Base-by-base conservation (phyloP, 306 rosid genomes). In the Lablab purpureus region DNA sequence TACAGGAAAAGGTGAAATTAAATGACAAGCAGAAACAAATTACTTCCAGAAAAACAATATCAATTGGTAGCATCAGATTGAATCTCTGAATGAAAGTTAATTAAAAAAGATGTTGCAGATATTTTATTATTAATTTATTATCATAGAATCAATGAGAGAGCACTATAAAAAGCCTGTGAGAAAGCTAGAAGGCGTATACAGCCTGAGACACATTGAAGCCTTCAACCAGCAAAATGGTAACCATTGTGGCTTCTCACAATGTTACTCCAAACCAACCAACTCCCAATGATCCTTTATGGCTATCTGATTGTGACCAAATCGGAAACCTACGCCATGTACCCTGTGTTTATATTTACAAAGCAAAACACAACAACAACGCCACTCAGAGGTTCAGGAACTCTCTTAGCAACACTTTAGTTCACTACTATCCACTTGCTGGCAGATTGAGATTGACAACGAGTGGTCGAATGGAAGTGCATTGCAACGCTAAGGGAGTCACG, bases 381-480 rank as follows among this genome's bases (percentile, higher is more conserved):
- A 13, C 5, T 11, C 18, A 76, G 51, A 82, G 46, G 13, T 2
- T 77, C 69, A 77, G 9, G 10, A n/a, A 43, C 40, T 77, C 86
- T 0, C 75, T 82, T 2, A 18, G 65, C 54, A 45, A 73, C 3
- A 55, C 63, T 7, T 18, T 82, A 27, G 82, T 77, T 0, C 45
- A 43, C 65, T 82, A 82, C 27, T 77, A 82, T 21, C 86, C 83
- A 2, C 0, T 77, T 0, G 86, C 83, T 11, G 86, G 86, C 5
- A 52, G 76, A 8, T 34, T 72, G 13, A 40, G 25, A 5, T 21
- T 36, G 8, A 54, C 36, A 25, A 4, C 19, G 23, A 41, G 22
- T 3, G 80, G 72, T 3, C 8, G 75, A 41, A 0, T 55, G 12
- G 59, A 37, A 40, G 6, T 77, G 6, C 28, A 67, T 15, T 71